These are phyloP conservation scores for Myriosclerotinia scirpicola DNA, from an alignment of 2,329 filamentous ascomycete genomes.

Conservation along the genomic window DNA sequence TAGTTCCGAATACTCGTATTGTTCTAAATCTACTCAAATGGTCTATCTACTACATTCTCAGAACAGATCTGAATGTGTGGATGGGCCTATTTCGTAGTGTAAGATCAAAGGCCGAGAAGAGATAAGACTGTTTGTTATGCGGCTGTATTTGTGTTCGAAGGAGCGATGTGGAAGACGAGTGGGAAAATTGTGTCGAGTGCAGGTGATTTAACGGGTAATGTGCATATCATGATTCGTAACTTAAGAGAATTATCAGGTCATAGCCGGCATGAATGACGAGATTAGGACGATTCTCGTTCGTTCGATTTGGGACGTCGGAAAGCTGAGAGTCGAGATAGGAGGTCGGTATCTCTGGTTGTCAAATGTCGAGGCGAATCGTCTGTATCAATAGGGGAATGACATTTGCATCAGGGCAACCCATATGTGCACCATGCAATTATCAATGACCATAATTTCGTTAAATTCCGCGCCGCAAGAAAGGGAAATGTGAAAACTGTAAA, in stretches of 20 bases:
- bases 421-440: conserved; percentile 37
- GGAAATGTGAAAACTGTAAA: conserved; percentile 37
- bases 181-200: conserved; percentile 29
- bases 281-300: conserved; percentile 44
- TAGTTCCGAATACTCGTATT: conserved; percentile 22
- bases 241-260: conserved; percentile 40
- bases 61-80: conserved; percentile 34
- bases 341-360: conserved; percentile 42
- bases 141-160: conserved; percentile 27
- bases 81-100: conserved; percentile 28
- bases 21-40: conserved; percentile 27
- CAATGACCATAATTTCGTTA: conserved; percentile 43
- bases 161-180: conserved; percentile 36
- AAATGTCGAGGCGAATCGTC: conserved; percentile 42
- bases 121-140: conserved; percentile 28
- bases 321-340: conserved; percentile 41
- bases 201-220: conserved; percentile 29
- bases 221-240: conserved; percentile 38
- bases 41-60: conserved; percentile 34
- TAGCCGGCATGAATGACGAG: conserved; percentile 43
- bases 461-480: conserved; percentile 41
- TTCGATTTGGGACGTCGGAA: conserved; percentile 40
- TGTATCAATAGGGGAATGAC: conserved; percentile 39
- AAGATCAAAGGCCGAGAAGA: conserved; percentile 30
- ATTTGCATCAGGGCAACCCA: conserved; percentile 34